Percentiles rank a stretch among this genome's conserved stretches.
Conservation (phyloP, 495 filamentous ascomycete genomes). For the Hypoxylon trugodes region DNA sequence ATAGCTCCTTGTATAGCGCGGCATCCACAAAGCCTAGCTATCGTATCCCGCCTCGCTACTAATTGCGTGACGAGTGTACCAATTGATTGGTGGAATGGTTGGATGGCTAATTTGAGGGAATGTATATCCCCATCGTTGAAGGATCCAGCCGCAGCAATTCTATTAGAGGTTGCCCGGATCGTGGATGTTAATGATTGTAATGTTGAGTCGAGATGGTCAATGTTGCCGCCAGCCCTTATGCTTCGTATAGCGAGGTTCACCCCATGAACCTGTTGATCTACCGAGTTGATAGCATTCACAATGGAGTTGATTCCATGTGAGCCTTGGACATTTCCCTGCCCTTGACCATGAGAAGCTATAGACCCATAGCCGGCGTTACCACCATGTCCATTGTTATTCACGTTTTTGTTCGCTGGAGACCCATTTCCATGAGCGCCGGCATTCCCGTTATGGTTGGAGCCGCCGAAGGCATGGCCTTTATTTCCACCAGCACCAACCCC, state of each 20-base stretch:
- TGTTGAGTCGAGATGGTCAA: constrained; percentile 25
- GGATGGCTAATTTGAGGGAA: constrained; percentile 21
- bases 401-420: not conserved
- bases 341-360: not conserved
- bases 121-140: constrained; percentile 17
- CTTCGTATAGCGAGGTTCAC: constrained; percentile 24
- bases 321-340: constrained; percentile 4
- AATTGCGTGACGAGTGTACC: constrained; percentile 30
- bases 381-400: constrained; percentile 4
- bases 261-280: constrained; percentile 20
- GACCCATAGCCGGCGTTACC: constrained; percentile 1
- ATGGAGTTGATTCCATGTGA: constrained; percentile 23
- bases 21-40: constrained; percentile 27
- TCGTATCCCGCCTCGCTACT: constrained; percentile 21
- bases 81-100: constrained; percentile 29
- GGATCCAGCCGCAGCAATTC: constrained; percentile 2
- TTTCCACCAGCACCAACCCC: not conserved
- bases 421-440: constrained; percentile 1
- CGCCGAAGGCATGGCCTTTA: not conserved
- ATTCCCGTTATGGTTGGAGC: constrained; percentile 8
- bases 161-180: constrained; percentile 13
- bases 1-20: constrained; percentile 24
- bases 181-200: constrained; percentile 23
- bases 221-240: constrained; percentile 20
- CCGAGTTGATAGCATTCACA: constrained; percentile 23